Conservation (phyloP, 257 asterid genomes). For the Fraxinus pennsylvanica region DNA sequence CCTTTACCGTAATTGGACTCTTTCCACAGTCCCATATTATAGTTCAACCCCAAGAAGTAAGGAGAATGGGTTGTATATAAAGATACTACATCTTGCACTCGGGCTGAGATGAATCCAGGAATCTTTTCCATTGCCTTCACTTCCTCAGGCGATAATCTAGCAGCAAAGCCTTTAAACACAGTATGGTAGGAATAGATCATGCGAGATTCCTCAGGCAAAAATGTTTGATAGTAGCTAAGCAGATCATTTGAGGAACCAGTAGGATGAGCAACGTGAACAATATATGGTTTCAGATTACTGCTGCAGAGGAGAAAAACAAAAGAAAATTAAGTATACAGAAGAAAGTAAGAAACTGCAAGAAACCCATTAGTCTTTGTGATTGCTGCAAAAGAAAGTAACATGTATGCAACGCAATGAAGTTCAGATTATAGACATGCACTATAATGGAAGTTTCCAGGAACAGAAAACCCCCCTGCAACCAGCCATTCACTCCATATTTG, state of each 20-base stretch:
- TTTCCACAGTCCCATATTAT: constrained; percentile 46
- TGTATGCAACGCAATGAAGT: too few relatives aligned
- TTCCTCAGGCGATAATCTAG: constrained; percentile 27
- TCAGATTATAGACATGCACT: too few relatives aligned
- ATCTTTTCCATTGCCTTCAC: constrained; percentile 30
- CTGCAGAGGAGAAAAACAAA: background rate
- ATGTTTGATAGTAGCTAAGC: too few relatives aligned
- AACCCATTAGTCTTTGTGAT: background rate
- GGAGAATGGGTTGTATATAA: constrained; percentile 23
- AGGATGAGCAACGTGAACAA: constrained; percentile 31
- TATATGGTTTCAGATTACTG: constrained; percentile 25
- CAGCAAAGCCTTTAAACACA: constrained; percentile 41
- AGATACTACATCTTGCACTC: background rate
- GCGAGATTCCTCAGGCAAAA: constrained; percentile 5
- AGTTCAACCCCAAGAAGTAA: constrained; percentile 50
- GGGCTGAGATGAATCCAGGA: constrained; percentile 39
- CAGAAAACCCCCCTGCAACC: background rate
- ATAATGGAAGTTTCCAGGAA: too few relatives aligned
- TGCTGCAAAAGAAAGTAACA: background rate
- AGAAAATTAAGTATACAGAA: background rate
- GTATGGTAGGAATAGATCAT: constrained; percentile 42
- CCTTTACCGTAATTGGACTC: constrained; percentile 53
- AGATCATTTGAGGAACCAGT: too few relatives aligned
- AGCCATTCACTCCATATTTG: background rate
- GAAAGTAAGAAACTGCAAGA: constrained; percentile 17